Percentiles rank a stretch among this genome's conserved stretches.
Conservation (phyloP, 1,284 basidiomycete genomes). For the Termitomyces sp. region DNA sequence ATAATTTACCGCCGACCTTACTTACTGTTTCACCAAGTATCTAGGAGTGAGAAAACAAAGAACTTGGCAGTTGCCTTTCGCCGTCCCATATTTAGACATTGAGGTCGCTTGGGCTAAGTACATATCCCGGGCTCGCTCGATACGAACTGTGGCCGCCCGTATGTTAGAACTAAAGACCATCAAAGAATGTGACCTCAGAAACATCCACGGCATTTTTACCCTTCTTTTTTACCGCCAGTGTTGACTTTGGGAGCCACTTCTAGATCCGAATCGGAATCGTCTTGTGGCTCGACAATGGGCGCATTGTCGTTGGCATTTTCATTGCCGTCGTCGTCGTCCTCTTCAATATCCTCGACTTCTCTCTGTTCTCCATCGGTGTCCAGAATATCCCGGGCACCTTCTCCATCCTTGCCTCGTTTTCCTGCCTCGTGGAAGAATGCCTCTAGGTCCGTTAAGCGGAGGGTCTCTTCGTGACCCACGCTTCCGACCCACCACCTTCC, state of each 20-base stretch:
- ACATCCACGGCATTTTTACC: conserved; percentile 42
- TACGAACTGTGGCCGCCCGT: too few species aligned
- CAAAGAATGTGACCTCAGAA: conserved; percentile 54
- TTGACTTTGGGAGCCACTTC: conserved; percentile 36
- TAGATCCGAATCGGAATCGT: conserved; percentile 26
- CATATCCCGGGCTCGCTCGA: too few species aligned
- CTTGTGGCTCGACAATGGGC: conserved; percentile 20
- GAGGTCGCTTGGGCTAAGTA: too few species aligned
- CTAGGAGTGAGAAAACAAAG: too few species aligned
- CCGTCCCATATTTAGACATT: too few species aligned
- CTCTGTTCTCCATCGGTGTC: conserved; percentile 16
- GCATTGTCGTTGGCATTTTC: conserved; percentile 19
- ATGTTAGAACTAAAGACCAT: conserved; percentile 45
- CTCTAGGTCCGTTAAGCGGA: conserved; percentile 81
- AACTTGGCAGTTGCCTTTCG: too few species aligned
- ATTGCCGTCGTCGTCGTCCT: conserved; percentile 14
- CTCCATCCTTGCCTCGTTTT: conserved; percentile 20
- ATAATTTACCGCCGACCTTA: too few species aligned
- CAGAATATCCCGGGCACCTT: conserved; percentile 27
- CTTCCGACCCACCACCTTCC: conserved; percentile 79
- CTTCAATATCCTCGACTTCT: conserved; percentile 20
- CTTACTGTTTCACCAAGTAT: too few species aligned
- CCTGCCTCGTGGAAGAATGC: conserved; percentile 46
- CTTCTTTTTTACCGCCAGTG: conserved; percentile 47
- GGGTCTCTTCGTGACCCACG: conserved; percentile 84